Percentiles rank a stretch among this genome's conserved stretches.
Evolutionary conservation across 768 basidiomycete genomes (phyloP).

Genomic region (Sporobolomyces phaffii): DNA sequence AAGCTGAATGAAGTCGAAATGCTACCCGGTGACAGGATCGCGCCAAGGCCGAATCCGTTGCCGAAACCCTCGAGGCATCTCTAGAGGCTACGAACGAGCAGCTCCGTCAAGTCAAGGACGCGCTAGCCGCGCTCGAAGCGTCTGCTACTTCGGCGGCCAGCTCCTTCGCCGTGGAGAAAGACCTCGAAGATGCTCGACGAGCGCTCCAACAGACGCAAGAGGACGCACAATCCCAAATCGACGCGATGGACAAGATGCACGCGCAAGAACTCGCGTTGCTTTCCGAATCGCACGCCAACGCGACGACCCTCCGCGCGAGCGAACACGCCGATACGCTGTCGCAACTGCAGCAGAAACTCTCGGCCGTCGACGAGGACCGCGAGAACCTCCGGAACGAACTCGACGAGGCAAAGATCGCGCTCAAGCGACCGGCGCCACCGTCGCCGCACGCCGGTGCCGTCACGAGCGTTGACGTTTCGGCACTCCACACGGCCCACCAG

Average conservation of each 20-base stretch:
- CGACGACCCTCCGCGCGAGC: too few relatives aligned
- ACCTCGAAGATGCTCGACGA: slow-evolving; percentile 13
- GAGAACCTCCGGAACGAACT: slow-evolving; percentile 7
- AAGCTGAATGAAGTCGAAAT: too few relatives aligned
- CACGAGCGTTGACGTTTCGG: slow-evolving; percentile 69
- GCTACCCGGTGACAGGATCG: too few relatives aligned
- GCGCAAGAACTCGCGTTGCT: slow-evolving; percentile 45
- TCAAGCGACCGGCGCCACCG: neutral
- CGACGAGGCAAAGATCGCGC: neutral
- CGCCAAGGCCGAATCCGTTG: slow-evolving; percentile 57
- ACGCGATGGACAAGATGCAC: slow-evolving; percentile 23
- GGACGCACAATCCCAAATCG: slow-evolving; percentile 7
- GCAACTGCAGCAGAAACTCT: slow-evolving; percentile 64
- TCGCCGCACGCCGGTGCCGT: slow-evolving; percentile 52
- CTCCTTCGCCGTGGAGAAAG: neutral
- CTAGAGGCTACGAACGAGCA: slow-evolving; percentile 57
- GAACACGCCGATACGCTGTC: too few relatives aligned
- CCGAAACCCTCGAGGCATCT: slow-evolving; percentile 43
- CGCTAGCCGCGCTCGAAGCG: slow-evolving; percentile 43
- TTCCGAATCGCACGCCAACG: slow-evolving; percentile 16
- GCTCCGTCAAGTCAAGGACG: slow-evolving; percentile 48
- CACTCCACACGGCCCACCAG: slow-evolving; percentile 76
- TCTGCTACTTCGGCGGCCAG: slow-evolving; percentile 44
- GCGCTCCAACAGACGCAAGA: slow-evolving; percentile 30
- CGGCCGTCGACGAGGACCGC: neutral